These are phyloP conservation scores for Venustampulla echinocandica DNA, from an alignment of 495 filamentous ascomycete genomes.

Conservation along the genomic window DNA sequence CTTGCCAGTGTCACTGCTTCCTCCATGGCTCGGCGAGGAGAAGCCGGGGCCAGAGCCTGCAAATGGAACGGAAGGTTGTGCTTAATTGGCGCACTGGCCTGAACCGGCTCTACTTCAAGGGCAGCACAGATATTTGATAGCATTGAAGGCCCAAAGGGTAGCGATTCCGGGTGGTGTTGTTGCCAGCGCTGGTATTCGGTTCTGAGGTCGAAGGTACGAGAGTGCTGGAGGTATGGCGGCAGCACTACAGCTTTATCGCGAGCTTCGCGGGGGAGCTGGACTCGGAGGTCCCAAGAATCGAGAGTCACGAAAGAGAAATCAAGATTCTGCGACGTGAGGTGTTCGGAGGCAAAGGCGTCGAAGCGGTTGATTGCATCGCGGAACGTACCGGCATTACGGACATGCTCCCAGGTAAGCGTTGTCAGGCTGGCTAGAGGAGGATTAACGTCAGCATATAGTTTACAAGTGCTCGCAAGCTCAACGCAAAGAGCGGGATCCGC, in stretches of 20 bases:
- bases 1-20: slow-evolving; percentile 90
- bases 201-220: slow-evolving; percentile 88
- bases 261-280: slow-evolving; percentile 93
- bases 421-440: slow-evolving; percentile 67
- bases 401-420: slow-evolving; percentile 97
- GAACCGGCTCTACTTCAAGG: slow-evolving; percentile 92
- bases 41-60: slow-evolving; percentile 90
- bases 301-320: slow-evolving; percentile 97
- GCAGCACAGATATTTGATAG: slow-evolving; percentile 96
- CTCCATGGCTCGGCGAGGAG: slow-evolving; percentile 95
- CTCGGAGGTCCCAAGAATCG: slow-evolving; percentile 96
- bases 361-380: slow-evolving; percentile 93
- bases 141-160: slow-evolving; percentile 91
- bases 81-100: slow-evolving; percentile 94
- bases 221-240: slow-evolving; percentile 95
- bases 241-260: slow-evolving; percentile 96
- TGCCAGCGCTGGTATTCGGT: slow-evolving; percentile 98
- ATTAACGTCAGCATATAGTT: slow-evolving; percentile 15
- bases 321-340: slow-evolving; percentile 72
- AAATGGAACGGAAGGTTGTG: slow-evolving; percentile 97
- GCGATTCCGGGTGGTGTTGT: slow-evolving; percentile 91
- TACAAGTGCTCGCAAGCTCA: too few species aligned
- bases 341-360: slow-evolving; percentile 83
- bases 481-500: too few species aligned
- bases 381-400: slow-evolving; percentile 91